Percentiles rank a stretch among this genome's conserved stretches.
phyloP scores from a whole-genome alignment of 371 early-diverging fungal species.

The Globomyces sp. region DNA sequence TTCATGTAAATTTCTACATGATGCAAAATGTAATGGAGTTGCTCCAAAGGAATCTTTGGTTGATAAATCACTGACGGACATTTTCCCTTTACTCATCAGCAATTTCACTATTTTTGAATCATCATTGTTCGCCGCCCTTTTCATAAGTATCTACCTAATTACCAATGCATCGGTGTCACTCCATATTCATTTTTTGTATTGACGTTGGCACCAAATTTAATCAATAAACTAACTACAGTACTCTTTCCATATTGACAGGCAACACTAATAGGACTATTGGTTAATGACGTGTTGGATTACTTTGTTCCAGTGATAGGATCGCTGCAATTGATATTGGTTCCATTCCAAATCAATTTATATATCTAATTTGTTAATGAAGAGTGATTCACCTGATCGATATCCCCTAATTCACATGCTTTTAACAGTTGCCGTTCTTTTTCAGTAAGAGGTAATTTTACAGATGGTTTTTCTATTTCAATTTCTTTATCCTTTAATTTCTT shows the following conservation, averaged over 20 bases:
- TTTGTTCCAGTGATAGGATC: conserved; percentile 36
- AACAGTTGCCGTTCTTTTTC: conserved; percentile 14
- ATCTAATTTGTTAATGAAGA: conserved; percentile 22
- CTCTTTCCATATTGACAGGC: conserved; percentile 39
- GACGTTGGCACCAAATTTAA: conserved; percentile 42
- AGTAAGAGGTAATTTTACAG: background rate
- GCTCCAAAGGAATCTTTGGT: conserved; percentile 41
- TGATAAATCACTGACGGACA: conserved; percentile 25
- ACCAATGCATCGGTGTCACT: conserved; percentile 45
- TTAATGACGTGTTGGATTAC: conserved; percentile 19
- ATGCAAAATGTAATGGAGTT: conserved; percentile 51
- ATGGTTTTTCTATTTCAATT: background rate
- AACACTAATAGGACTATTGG: conserved; percentile 35
- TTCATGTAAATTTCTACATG: conserved; percentile 29
- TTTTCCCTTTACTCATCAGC: conserved; percentile 25
- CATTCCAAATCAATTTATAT: conserved; percentile 35
- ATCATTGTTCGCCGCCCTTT: conserved; percentile 43
- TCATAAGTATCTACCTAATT: background rate
- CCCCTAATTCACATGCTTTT: conserved; percentile 32
- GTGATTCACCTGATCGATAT: conserved; percentile 31
- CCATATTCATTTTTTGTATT: conserved; percentile 41
- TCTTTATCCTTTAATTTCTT: background rate
- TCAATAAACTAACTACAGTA: conserved; percentile 28
- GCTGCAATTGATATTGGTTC: conserved; percentile 37
- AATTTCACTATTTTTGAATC: conserved; percentile 26